These are phyloP conservation scores for Zostera marina DNA, from an alignment of 116 monocot genomes.

Conservation along the genomic window DNA sequence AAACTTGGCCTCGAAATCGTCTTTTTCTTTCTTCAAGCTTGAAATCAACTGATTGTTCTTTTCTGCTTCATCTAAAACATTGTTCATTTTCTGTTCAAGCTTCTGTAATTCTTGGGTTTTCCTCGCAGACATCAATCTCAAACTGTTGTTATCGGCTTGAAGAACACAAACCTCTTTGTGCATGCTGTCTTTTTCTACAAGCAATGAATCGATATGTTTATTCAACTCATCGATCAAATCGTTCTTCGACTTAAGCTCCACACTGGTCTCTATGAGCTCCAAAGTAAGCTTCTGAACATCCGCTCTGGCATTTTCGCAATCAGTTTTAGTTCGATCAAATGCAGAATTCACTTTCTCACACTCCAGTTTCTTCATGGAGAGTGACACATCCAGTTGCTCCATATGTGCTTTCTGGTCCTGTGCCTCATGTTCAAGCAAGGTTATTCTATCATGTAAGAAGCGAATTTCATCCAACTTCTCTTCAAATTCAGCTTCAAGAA, in stretches of 20 bases:
- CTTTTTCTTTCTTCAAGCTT: conserved; percentile 48
- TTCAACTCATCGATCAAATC: conserved; percentile 29
- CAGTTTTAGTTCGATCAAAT: conserved; percentile 27
- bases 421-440: conserved; percentile 42
- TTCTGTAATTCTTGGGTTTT: conserved; percentile 35
- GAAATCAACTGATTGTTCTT: conserved; percentile 14
- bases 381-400: conserved; percentile 22
- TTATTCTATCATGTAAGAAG: conserved; percentile 37
- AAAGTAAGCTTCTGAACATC: conserved; percentile 30
- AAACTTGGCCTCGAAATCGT: conserved; percentile 20
- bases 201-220: conserved; percentile 21
- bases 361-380: conserved; percentile 36
- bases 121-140: conserved; percentile 39
- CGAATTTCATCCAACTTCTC: conserved; percentile 28
- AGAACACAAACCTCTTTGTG: conserved; percentile 32
- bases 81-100: conserved; percentile 39
- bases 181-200: conserved; percentile 25
- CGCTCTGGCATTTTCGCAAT: conserved; percentile 34
- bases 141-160: conserved; percentile 29
- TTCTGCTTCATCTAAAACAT: conserved; percentile 24
- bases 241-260: conserved; percentile 31
- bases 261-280: conserved; percentile 23
- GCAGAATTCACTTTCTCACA: conserved; percentile 30
- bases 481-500: conserved; percentile 35
- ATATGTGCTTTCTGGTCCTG: conserved; percentile 54